A percentile compares a stretch with the other conserved stretches of the same genome.
Evolutionary conservation across 495 filamentous ascomycete genomes (phyloP).

Genomic region (Penicillium crystallinum): DNA sequence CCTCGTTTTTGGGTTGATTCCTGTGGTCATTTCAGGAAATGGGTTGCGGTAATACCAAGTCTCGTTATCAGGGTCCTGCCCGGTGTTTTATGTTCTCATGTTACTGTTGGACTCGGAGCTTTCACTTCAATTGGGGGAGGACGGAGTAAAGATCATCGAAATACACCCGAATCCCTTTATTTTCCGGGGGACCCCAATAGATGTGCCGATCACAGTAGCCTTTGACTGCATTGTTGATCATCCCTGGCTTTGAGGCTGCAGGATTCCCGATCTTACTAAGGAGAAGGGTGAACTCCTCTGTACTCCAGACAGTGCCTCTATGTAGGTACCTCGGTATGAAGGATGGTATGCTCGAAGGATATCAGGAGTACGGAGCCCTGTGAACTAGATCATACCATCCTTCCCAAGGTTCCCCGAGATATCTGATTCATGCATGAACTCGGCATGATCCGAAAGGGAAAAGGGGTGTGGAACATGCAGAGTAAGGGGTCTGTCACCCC

Average conservation of each 20-base stretch:
- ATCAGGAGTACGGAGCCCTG: too few species aligned
- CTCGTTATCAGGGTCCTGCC: not conserved
- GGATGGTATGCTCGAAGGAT: too few species aligned
- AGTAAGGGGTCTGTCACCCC: conserved; percentile 35
- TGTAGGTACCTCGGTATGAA: too few species aligned
- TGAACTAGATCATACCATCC: too few species aligned
- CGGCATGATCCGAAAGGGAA: conserved; percentile 9
- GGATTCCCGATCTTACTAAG: conserved; percentile 14
- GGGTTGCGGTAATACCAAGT: not conserved
- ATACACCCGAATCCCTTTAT: conserved; percentile 19
- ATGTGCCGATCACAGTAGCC: conserved; percentile 38
- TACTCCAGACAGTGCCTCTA: too few species aligned
- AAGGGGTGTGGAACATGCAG: conserved; percentile 35
- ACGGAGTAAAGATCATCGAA: too few species aligned
- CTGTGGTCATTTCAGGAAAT: not conserved
- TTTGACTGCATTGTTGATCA: conserved; percentile 11
- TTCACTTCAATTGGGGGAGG: too few species aligned
- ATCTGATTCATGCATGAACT: not conserved
- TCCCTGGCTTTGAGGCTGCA: conserved; percentile 5
- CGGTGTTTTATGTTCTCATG: not conserved
- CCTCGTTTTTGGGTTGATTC: not conserved
- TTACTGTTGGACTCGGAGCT: not conserved
- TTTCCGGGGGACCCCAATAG: conserved; percentile 20
- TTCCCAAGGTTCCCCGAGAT: too few species aligned
- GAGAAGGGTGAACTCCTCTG: too few species aligned